Percentiles rank a stretch among this genome's conserved stretches.
Conservation (phyloP, 2,329 filamentous ascomycete species). For the Cladosporium sp. region DNA sequence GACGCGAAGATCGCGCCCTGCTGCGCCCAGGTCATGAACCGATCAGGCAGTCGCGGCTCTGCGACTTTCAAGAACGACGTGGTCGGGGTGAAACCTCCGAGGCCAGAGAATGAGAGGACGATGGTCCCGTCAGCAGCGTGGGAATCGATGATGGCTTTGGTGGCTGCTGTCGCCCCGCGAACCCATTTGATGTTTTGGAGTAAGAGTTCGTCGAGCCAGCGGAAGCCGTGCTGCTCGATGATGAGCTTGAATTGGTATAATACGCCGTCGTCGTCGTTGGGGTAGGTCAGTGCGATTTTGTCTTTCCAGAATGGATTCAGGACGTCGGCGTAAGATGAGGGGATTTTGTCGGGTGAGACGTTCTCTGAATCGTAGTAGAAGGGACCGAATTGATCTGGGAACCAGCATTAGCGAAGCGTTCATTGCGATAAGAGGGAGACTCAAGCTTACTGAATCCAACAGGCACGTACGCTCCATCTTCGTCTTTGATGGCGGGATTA, state of each 20-base stretch:
- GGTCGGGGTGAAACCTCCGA: not conserved
- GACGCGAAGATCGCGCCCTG: not conserved
- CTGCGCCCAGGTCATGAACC: not conserved
- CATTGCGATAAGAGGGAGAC: too few relatives aligned
- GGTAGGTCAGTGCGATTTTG: not conserved
- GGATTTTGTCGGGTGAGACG: not conserved
- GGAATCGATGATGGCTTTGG: not conserved
- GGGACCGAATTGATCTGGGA: not conserved
- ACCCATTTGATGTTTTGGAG: not conserved
- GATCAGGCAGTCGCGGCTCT: not conserved
- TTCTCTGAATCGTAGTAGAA: not conserved
- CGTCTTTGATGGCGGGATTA: not conserved
- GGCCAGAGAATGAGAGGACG: not conserved
- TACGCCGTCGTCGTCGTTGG: not conserved
- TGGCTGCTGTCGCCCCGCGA: not conserved
- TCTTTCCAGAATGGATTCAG: not conserved
- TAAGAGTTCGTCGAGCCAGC: not conserved
- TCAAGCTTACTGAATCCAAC: not conserved
- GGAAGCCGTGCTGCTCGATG: not conserved
- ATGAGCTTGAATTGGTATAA: not conserved
- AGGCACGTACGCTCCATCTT: not conserved
- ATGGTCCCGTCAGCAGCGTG: not conserved
- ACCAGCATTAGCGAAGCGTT: not conserved
- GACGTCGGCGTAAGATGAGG: not conserved
- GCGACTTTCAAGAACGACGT: not conserved